These are phyloP conservation scores for Choanephora cucurbitarum DNA, from an alignment of 371 early-diverging fungal species.

Conservation along the genomic window DNA sequence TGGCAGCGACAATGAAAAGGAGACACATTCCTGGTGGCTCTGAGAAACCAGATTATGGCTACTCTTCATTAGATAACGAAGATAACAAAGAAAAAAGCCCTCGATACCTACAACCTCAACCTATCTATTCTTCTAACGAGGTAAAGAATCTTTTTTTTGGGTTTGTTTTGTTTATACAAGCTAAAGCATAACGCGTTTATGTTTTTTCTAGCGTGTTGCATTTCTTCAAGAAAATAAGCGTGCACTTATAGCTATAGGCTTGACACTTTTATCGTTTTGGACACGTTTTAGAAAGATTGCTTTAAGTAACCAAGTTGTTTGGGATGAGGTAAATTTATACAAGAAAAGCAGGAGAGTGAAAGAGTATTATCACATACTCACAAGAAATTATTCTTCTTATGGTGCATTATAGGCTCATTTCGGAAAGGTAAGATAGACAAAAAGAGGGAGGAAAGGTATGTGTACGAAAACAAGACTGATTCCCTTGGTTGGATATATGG, in stretches of 20 bases:
- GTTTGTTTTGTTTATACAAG: no score
- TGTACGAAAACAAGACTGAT: no score
- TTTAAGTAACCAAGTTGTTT: constrained; percentile 76
- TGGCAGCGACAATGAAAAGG: constrained; percentile 49
- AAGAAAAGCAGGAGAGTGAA: no score
- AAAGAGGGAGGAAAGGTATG: no score
- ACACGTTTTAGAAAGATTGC: constrained; percentile 86
- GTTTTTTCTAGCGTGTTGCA: constrained; percentile 37
- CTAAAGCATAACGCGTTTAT: background rate
- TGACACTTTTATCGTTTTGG: constrained; percentile 69
- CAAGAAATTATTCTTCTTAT: constrained; percentile 34
- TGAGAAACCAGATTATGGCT: constrained; percentile 10
- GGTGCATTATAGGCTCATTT: constrained; percentile 82
- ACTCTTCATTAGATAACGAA: constrained; percentile 5
- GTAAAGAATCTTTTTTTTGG: no score
- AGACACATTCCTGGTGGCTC: constrained; percentile 32
- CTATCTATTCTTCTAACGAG: constrained; percentile 42
- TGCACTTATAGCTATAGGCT: constrained; percentile 49
- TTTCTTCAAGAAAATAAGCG: constrained; percentile 56
- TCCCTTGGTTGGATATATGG: no score
- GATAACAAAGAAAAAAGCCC: constrained; percentile 26
- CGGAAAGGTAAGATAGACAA: constrained; percentile 65
- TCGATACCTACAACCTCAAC: constrained; percentile 23
- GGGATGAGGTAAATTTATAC: constrained; percentile 65
- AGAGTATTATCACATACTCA: background rate